Evolutionary conservation across 768 basidiomycete genomes (phyloP), one percentile per base, ranked within the genome.

Genomic region (Tulasnella sp.): DNA sequence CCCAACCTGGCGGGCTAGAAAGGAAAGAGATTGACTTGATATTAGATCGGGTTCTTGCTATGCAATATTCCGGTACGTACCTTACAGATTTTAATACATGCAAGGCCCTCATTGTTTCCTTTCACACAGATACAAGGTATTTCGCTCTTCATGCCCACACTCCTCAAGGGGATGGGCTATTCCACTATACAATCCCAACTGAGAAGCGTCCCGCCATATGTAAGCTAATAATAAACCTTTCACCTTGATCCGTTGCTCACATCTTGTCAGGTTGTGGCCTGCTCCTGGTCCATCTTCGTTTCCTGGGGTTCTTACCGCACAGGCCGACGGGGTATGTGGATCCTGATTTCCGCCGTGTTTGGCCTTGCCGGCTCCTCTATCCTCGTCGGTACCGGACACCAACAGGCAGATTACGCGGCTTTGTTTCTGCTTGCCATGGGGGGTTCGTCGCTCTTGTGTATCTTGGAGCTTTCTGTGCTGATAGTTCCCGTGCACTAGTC

Each of bases 131-230:
- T 39, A 14, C 57, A 58, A 37, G 57, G 48, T 51, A 51, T 51
- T 49, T 58, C 57, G 34, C 49, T 58, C 23, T 58, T 58, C 57
- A 58, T 58, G 57, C 57, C 57, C 6, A 49, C 57, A 9, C 57
- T 58, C 31, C 57, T 58, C 37, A 25, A 50, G 23, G 57, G 57
- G 31, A 58, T 58, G 57, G 57, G 57, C 19, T 58, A 58, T 29
- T 27, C 29, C 17, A 32, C 57, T 8, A 58, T 58, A 31, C 52
- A 58, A 39, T 49, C 57, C 19, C 57, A 58, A 21, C 37, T 58
- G 5, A 46, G 36, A n/a, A 50, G 48, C 5, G 57, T 58, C 9
- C 57, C 57, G 7, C 57, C 57, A 23, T 58, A 58, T 40, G 55
- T 57, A 9, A 15, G 55, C 48, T 6, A 17, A 11, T 14, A 21